Evolutionary conservation across 257 asterid species (phyloP), one percentile per base, ranked within the genome.

Genomic region (Ajuga chamaepitys): DNA sequence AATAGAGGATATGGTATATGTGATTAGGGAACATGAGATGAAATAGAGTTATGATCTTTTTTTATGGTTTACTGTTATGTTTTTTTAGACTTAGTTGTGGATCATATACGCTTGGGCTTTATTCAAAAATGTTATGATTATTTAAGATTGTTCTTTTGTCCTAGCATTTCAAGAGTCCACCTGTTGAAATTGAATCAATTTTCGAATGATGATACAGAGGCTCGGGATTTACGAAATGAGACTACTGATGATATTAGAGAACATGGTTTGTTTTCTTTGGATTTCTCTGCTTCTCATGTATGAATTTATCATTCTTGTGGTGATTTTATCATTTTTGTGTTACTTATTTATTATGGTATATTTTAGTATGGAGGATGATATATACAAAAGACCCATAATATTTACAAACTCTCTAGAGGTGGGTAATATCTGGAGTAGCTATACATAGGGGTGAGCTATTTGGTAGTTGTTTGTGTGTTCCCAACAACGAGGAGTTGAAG

Each of bases 161-260:
- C 30, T 53, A 40, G 46, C 25, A 64, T 42, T 69, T 51, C 83
- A 89, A 95, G 70, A 82, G 58, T 40, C 67, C 60, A 25, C 62
- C 32, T 20, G 37, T 22, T 22, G 64, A 30, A 24, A 75, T 72
- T 38, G 76, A 63, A 66, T 50, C 82, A 3, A 13, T 50, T 57
- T n/a, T 62, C 72, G 20, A 63, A 58, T 28, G 80, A 51, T 18
- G 11, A 47, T 55, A 67, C 70, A 20, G 70, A 58, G 30, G 63
- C 58, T 44, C 50, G 40, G 50, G 56, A 56, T 52, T 75, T 75
- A 9, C 68, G 51, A 22, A 59, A 30, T 68, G 83, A 66, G 52
- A 81, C 54, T 55, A 64, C 58, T 37, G 58, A 7, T 68, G 75
- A 40, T 59, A 40, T 40, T 72, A 56, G 80, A 30, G 69, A 26